Conservation (phyloP, 805 yeast species). For the Candida morakotiae region DNA sequence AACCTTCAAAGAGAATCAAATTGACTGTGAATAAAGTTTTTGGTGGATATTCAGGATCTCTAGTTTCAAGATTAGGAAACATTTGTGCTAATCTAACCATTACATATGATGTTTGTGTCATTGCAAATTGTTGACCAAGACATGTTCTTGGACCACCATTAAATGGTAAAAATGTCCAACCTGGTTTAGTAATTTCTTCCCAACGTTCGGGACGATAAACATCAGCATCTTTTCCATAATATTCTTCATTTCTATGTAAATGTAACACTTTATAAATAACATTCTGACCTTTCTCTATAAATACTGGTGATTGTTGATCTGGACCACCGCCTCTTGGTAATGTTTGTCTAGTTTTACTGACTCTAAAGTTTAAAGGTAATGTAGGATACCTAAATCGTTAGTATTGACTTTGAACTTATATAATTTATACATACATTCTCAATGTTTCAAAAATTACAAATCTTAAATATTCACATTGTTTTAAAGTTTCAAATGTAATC, state of each 20-base stretch:
- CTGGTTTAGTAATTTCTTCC: conserved; percentile 23
- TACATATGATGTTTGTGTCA: conserved; percentile 47
- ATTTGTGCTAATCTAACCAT: conserved; percentile 29
- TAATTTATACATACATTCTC: conserved; percentile 19
- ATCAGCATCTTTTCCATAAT: conserved; percentile 31
- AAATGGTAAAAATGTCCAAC: conserved; percentile 49
- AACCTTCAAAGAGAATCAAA: conserved; percentile 3
- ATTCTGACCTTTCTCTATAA: conserved; percentile 15
- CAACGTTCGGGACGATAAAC: conserved; percentile 37
- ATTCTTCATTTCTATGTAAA: conserved; percentile 17
- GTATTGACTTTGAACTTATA: not conserved
- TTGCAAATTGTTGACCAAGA: conserved; percentile 53
- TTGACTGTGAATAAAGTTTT: conserved; percentile 1
- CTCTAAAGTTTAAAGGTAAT: conserved; percentile 26
- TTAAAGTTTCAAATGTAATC: conserved; percentile 31
- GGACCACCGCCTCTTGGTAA: conserved; percentile 31
- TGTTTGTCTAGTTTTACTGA: conserved; percentile 23
- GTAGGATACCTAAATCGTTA: conserved; percentile 16
- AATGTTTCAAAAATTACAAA: conserved; percentile 31
- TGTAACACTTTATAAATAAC: conserved; percentile 16
- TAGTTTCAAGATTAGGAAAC: conserved; percentile 7
- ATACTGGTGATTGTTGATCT: conserved; percentile 20
- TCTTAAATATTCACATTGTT: conserved; percentile 35
- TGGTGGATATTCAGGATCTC: conserved; percentile 3
- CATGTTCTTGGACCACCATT: conserved; percentile 56